phyloP scores from a whole-genome alignment of 331 rosid genomes.

The Pyrus hybrid region DNA sequence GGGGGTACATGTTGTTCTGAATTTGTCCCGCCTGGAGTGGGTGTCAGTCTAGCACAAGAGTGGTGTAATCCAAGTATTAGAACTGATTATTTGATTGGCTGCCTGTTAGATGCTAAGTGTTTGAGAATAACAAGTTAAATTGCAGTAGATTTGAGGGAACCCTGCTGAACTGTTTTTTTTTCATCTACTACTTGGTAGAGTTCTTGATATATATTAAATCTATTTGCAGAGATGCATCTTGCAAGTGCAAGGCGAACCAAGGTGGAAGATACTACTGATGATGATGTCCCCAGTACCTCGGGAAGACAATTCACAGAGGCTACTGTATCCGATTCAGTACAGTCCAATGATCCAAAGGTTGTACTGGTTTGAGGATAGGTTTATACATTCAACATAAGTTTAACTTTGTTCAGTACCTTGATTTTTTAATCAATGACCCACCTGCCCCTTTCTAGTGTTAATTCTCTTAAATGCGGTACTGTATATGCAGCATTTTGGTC shows the following conservation, averaged over 20 bases:
- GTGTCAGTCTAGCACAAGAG: neutral
- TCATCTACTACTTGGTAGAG: neutral
- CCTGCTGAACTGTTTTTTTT: neutral
- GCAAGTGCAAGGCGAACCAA: constrained; percentile 72
- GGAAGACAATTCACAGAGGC: constrained; percentile 77
- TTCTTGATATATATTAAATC: neutral
- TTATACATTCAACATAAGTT: neutral
- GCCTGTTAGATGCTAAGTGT: neutral
- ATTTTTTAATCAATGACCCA: neutral
- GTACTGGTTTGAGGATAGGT: constrained; percentile 6
- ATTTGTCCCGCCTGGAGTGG: neutral
- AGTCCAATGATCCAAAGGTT: constrained; percentile 61
- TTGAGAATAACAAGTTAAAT: neutral
- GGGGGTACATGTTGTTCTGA: neutral
- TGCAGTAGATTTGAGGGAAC: neutral
- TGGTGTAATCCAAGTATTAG: neutral
- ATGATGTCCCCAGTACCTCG: constrained; percentile 89
- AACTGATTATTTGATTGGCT: neutral
- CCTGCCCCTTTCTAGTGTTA: neutral
- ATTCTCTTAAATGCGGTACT: neutral
- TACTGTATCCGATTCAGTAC: constrained; percentile 37
- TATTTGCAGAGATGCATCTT: constrained; percentile 72
- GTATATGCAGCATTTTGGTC: constrained; percentile 68
- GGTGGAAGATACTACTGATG: constrained; percentile 75
- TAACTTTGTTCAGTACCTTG: neutral